Evolutionary conservation across 345 rosid species (phyloP), one percentile per base, ranked within the genome.

Genomic region (Populus euphratica): DNA sequence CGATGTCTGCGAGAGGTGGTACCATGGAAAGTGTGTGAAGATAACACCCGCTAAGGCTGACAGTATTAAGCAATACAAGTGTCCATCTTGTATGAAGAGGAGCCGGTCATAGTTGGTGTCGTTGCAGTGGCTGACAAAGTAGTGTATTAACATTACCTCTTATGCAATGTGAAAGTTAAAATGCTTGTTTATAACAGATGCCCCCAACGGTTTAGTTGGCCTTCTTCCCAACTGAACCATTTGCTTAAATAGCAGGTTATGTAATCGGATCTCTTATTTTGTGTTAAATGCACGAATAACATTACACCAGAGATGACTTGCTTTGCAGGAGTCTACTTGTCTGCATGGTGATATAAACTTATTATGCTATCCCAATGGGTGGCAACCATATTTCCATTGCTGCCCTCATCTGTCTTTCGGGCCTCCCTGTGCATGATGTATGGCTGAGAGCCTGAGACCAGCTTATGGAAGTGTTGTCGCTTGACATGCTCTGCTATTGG

Each of bases 1-100:
- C 38, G 99, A 93, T 67, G 81, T 91, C 17, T 93, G 94, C 9
- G 98, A 94, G 77, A 85, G 88, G 82, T 94, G 98, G 97, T 94
- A 88, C 87, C 98, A 91, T 36, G 96, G 94, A 18, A 94, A 90
- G 73, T 93, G 97, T 36, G 97, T 93, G 80, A 90, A 89, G 88
- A 92, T 94, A 82, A 88, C 94, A 44, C 97, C 98, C 0, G 91
- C 97, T 25, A 90, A 90, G 81, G 98, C 99, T 9, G 96, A 92
- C 72, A 86, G 78, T 74, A 92, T 95, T 76, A 91, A 89, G 88
- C 95, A 92, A 62, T 95, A 93, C 86, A 95, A 91, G 85, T 93
- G 98, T 79, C 92, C 98, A 20, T 81, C 93, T 66, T 91, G 98
- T 86, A 74, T 86, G 66, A 94, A 91, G 83, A 92, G 89, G 88